These are phyloP conservation scores for Grigorovia jiainica DNA, from an alignment of 805 yeast species.

Conservation along the genomic window DNA sequence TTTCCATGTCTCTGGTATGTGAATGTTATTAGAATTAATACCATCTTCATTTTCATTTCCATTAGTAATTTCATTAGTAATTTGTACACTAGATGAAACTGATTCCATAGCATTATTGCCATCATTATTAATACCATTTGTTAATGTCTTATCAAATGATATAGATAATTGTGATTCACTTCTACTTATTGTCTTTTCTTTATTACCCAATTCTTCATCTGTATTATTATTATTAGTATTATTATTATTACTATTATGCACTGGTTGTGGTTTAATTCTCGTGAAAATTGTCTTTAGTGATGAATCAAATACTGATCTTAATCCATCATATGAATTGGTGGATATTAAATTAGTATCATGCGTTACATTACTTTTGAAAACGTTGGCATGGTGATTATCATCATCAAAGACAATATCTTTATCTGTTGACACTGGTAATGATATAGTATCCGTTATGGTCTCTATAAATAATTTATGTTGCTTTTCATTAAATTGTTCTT, in stretches of 20 bases:
- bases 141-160: conserved; percentile 5
- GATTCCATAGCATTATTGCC: neutral
- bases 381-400: neutral
- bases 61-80: neutral
- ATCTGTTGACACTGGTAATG: conserved; percentile 9
- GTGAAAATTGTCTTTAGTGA: conserved; percentile 25
- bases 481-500: conserved; percentile 9
- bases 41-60: too few species aligned
- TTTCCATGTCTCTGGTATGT: conserved; percentile 15
- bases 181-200: conserved; percentile 7
- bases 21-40: too few species aligned
- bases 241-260: too few species aligned
- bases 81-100: neutral
- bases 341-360: neutral
- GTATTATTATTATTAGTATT: too few species aligned
- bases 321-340: conserved; percentile 22
- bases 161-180: conserved; percentile 13
- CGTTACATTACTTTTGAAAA: neutral
- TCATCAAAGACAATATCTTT: neutral
- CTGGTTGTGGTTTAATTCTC: conserved; percentile 17
- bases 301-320: conserved; percentile 22
- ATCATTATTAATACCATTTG: neutral
- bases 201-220: too few species aligned
- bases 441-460: conserved; percentile 15
- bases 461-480: conserved; percentile 12